A percentile compares a stretch with the other conserved stretches of the same genome.
These are phyloP conservation scores for Aspergillus vadensis DNA, from an alignment of 2,329 filamentous ascomycete genomes.

Conservation along the genomic window DNA sequence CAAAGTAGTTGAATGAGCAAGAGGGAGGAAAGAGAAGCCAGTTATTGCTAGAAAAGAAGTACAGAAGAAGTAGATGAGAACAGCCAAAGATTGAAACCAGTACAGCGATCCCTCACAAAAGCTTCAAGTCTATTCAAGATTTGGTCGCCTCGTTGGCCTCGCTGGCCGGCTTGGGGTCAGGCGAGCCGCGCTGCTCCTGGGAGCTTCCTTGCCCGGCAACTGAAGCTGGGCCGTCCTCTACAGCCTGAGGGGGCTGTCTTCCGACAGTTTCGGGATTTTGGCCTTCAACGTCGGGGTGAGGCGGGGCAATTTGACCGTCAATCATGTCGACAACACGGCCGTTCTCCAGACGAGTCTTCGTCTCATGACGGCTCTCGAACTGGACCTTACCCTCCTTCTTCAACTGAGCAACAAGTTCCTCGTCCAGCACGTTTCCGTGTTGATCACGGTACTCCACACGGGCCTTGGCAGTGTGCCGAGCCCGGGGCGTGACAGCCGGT, in stretches of 20 bases:
- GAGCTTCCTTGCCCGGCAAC: constrained; percentile 43
- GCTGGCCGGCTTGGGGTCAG: constrained; percentile 49
- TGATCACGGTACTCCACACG: constrained; percentile 93
- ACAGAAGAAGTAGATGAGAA: constrained; percentile 19
- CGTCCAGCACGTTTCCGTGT: constrained; percentile 82
- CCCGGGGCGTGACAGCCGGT: constrained; percentile 38
- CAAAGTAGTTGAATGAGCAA: constrained; percentile 11
- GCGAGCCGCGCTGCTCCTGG: constrained; percentile 37
- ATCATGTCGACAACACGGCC: constrained; percentile 71
- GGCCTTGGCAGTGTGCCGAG: constrained; percentile 64
- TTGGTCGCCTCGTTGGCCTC: constrained; percentile 51
- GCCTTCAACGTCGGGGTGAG: constrained; percentile 60
- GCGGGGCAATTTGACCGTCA: constrained; percentile 49
- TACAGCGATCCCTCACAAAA: constrained; percentile 21
- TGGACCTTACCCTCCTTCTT: constrained; percentile 78
- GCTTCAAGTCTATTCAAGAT: constrained; percentile 19
- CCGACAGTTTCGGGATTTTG: constrained; percentile 59
- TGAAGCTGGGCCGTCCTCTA: constrained; percentile 44
- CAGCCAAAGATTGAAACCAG: constrained; percentile 14
- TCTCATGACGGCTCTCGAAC: constrained; percentile 95
- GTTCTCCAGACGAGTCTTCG: constrained; percentile 75
- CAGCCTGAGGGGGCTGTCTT: constrained; percentile 38
- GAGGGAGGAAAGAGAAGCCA: background rate
- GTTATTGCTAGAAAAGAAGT: constrained; percentile 19
- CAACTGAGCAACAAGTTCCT: constrained; percentile 78